Conservation (phyloP, 352 stramenopile genomes). For the Globisporangium mamillatum region DNA sequence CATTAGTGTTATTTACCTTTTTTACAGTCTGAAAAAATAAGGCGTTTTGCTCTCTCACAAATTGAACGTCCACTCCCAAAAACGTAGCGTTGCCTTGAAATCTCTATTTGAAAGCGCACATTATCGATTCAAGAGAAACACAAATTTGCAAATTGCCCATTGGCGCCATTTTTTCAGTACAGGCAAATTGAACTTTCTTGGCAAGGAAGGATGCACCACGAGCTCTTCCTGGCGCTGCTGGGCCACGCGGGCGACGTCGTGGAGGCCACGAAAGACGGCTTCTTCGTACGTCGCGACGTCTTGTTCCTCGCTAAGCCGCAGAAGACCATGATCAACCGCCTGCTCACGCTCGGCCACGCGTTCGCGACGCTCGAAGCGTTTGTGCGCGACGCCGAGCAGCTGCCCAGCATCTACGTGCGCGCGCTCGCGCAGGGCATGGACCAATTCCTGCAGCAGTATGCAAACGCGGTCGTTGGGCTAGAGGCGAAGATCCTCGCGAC, state of each 20-base stretch:
- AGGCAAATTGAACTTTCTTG: conserved; percentile 8
- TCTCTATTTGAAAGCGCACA: neutral
- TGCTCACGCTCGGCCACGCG: conserved; percentile 51
- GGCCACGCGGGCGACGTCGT: conserved; percentile 64
- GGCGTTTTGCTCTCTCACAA: neutral
- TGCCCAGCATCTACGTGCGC: conserved; percentile 59
- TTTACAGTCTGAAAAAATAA: neutral
- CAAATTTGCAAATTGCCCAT: neutral
- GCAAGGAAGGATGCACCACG: conserved; percentile 57
- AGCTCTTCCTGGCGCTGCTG: conserved; percentile 74
- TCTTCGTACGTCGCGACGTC: conserved; percentile 46
- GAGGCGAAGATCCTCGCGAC: conserved; percentile 52
- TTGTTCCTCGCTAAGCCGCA: conserved; percentile 52
- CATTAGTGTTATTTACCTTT: too few relatives aligned
- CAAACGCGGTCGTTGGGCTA: conserved; percentile 44
- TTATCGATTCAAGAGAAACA: neutral
- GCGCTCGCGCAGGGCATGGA: conserved; percentile 59
- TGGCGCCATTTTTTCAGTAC: neutral
- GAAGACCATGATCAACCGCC: conserved; percentile 45
- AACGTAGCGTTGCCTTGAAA: neutral
- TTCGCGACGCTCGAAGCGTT: conserved; percentile 59
- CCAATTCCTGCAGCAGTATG: conserved; percentile 45
- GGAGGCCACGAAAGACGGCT: conserved; percentile 47
- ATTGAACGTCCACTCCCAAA: neutral
- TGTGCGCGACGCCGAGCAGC: conserved; percentile 16